Percentiles rank a stretch among this genome's conserved stretches.
Conservation (phyloP, 768 basidiomycete genomes). For the Amanita rubescens region DNA sequence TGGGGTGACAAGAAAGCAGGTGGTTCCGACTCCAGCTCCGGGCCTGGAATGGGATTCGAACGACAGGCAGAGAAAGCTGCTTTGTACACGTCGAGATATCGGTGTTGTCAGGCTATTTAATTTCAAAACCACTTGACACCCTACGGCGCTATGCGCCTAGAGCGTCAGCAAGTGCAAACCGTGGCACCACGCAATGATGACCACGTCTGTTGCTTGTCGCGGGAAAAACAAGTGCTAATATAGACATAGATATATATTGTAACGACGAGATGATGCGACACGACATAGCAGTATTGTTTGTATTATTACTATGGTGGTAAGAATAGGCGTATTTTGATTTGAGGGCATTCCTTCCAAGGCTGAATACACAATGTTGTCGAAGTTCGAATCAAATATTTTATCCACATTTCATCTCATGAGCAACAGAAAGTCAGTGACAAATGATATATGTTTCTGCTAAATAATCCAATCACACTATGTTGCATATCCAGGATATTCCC, state of each 20-base stretch:
- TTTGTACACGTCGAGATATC: neutral
- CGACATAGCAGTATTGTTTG: neutral
- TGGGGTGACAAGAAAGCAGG: conserved; percentile 14
- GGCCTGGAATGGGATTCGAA: conserved; percentile 56
- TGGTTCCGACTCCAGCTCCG: neutral
- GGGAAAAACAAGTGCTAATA: neutral
- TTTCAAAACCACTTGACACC: conserved; percentile 6
- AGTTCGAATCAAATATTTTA: no score
- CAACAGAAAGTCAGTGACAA: no score
- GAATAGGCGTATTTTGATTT: neutral
- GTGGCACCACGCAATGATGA: neutral
- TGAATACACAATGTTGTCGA: no score
- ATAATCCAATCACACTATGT: no score
- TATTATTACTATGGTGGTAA: neutral
- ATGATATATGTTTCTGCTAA: no score
- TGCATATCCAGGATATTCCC: no score
- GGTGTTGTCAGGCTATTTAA: neutral
- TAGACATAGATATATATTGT: neutral
- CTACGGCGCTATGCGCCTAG: conserved; percentile 4
- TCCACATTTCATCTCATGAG: no score
- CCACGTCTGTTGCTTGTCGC: no score
- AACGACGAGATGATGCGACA: neutral
- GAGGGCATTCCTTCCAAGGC: no score
- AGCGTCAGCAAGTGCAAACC: neutral
- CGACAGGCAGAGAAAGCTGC: conserved; percentile 72